Conservation (phyloP, 331 rosid genomes). For the Acacia concinna region DNA sequence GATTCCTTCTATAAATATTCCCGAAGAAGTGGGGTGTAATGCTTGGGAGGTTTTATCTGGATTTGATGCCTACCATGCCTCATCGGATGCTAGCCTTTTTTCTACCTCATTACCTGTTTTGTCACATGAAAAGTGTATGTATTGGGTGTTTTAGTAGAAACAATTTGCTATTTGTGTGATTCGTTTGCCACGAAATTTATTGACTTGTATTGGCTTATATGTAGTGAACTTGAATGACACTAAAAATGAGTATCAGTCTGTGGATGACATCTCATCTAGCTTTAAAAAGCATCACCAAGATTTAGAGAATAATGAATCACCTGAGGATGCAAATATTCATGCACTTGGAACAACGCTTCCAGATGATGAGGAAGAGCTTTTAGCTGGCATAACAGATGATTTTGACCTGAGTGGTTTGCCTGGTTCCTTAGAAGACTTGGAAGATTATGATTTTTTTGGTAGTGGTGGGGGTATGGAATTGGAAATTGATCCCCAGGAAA, state of each 20-base stretch:
- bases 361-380: slow-evolving; percentile 76
- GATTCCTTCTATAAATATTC: slow-evolving; percentile 46
- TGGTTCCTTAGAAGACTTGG: slow-evolving; percentile 79
- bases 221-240: slow-evolving; percentile 69
- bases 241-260: slow-evolving; percentile 45
- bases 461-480: slow-evolving; percentile 92
- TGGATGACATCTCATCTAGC: slow-evolving; percentile 55
- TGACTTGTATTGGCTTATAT: slow-evolving; percentile 33
- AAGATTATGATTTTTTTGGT: slow-evolving; percentile 80
- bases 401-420: slow-evolving; percentile 83
- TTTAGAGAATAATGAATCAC: slow-evolving; percentile 43
- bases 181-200: slow-evolving; percentile 13
- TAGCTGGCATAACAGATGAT: slow-evolving; percentile 76
- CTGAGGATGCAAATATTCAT: slow-evolving; percentile 49
- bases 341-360: slow-evolving; percentile 65
- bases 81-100: slow-evolving; percentile 75
- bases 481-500: slow-evolving; percentile 66
- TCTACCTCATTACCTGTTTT: slow-evolving; percentile 83
- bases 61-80: slow-evolving; percentile 52
- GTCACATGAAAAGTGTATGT: slow-evolving; percentile 71
- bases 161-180: slow-evolving; percentile 13
- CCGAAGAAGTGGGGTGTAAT: slow-evolving; percentile 44
- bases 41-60: slow-evolving; percentile 58
- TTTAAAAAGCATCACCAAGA: slow-evolving; percentile 49
- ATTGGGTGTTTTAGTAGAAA: background rate